Evolutionary conservation across 2,329 filamentous ascomycete species (phyloP), one percentile per base, ranked within the genome.

Genomic region (Bertia moriformis): DNA sequence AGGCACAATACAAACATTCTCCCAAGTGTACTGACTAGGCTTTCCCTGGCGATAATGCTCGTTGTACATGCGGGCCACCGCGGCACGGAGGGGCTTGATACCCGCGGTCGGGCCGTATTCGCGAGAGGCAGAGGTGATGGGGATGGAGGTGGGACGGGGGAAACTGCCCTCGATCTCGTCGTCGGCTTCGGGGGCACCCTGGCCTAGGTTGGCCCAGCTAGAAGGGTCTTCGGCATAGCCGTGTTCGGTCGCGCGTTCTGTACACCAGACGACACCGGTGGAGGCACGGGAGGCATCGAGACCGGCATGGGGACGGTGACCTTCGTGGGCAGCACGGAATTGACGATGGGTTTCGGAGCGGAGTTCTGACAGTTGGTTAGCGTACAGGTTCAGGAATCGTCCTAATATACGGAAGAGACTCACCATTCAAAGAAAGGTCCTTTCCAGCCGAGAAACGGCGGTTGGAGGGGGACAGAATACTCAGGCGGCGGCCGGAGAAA

Each of bases 1-100:
- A 36, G 89, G 89, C 3, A 96, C 89, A 56, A 96, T 93, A 57
- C 84, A 88, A 14, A 95, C 89, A 58, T 96, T 96, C 67, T 96
- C 89, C 83, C 85, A 95, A 4, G 84, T 93, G 59, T 96, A 96
- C 62, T 93, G 71, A 59, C 82, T 89, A 10, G 77, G 70, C 65
- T 91, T 93, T 53, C 83, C 86, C 62, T 89, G 65, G 46, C 89
- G 78, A 53, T 95, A 89, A 59, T 89, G 83, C 57, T 81, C 82
- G 53, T 96, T 96, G 71, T 96, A 96, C 44, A 96, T 71, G 43
- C 78, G 77, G 42, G 89, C 89, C 35, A 96, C 87, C 14, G 89
- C 89, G 53, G 86, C 83, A 49, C 89, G 73, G 46, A 96, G 67
- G 18, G 85, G 79, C 64, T 86, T 89, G 67, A 95, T 96, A 51